These are phyloP conservation scores for Choiromyces venosus DNA, from an alignment of 495 filamentous ascomycete species.

Conservation along the genomic window DNA sequence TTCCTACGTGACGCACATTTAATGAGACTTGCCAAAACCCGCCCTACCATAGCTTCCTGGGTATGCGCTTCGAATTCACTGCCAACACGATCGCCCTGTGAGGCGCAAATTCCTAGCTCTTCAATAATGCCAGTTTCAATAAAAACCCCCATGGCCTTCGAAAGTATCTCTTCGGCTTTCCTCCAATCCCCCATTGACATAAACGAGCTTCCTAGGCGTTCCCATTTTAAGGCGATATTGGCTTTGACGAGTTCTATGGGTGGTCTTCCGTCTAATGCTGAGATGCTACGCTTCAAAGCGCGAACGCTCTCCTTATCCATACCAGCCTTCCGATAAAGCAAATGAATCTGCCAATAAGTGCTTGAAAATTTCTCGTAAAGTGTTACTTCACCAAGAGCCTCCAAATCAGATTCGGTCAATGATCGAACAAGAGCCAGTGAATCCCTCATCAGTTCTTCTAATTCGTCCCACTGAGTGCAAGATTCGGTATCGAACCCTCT, in stretches of 20 bases:
- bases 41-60: constrained; percentile 27
- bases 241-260: constrained; percentile 23
- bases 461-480: constrained; percentile 27
- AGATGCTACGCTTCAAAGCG: constrained; percentile 29
- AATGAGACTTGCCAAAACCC: constrained; percentile 36
- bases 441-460: constrained; percentile 29
- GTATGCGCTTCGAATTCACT: constrained; percentile 19
- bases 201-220: constrained; percentile 33
- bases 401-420: constrained; percentile 21
- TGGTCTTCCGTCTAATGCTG: constrained; percentile 28
- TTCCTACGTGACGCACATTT: constrained; percentile 37
- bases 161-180: constrained; percentile 31
- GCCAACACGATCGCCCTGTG: constrained; percentile 22
- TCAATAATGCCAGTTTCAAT: constrained; percentile 30
- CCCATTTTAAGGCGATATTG: constrained; percentile 29
- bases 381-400: constrained; percentile 4
- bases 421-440: constrained; percentile 30
- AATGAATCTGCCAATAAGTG: constrained; percentile 38
- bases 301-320: constrained; percentile 29
- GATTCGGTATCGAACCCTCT: constrained; percentile 27
- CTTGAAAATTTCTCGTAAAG: constrained; percentile 40
- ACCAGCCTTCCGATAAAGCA: constrained; percentile 36
- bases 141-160: constrained; percentile 28
- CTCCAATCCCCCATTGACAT: constrained; percentile 33
- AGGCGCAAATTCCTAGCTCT: constrained; percentile 25